Evolutionary conservation across 2,329 filamentous ascomycete species (phyloP).

Genomic region (Xylariomycetidae sp.): DNA sequence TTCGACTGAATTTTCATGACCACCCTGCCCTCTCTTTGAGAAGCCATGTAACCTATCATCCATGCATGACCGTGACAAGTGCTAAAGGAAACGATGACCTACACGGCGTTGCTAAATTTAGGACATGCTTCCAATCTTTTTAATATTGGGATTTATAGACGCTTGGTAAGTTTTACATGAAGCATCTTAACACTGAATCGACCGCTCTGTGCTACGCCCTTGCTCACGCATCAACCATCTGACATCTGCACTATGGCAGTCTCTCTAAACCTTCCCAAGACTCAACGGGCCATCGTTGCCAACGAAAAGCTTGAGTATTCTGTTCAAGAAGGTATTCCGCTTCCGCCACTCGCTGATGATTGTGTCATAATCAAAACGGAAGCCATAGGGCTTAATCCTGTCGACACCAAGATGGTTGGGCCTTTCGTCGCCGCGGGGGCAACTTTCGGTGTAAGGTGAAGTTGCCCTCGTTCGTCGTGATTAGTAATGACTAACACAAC

Average conservation of each 20-base stretch:
- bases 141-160: too few species aligned
- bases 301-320: slow-evolving; percentile 7
- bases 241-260: slow-evolving; percentile 2
- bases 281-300: slow-evolving; percentile 6
- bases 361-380: slow-evolving; percentile 7
- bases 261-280: slow-evolving; percentile 4
- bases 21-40: too few species aligned
- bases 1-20: too few species aligned
- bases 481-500: background rate
- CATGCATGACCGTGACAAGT: too few species aligned
- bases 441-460: slow-evolving; percentile 3
- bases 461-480: background rate
- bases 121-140: too few species aligned
- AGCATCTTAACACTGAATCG: too few species aligned
- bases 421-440: slow-evolving; percentile 1
- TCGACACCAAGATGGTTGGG: slow-evolving; percentile 6
- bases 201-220: too few species aligned
- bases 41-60: too few species aligned
- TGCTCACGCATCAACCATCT: too few species aligned
- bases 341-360: slow-evolving; percentile 3
- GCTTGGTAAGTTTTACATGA: too few species aligned
- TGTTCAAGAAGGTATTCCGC: slow-evolving; percentile 2
- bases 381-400: slow-evolving; percentile 4
- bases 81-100: too few species aligned
- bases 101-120: too few species aligned